phyloP scores from a whole-genome alignment of 331 rosid genomes.

The Malus hybrid region DNA sequence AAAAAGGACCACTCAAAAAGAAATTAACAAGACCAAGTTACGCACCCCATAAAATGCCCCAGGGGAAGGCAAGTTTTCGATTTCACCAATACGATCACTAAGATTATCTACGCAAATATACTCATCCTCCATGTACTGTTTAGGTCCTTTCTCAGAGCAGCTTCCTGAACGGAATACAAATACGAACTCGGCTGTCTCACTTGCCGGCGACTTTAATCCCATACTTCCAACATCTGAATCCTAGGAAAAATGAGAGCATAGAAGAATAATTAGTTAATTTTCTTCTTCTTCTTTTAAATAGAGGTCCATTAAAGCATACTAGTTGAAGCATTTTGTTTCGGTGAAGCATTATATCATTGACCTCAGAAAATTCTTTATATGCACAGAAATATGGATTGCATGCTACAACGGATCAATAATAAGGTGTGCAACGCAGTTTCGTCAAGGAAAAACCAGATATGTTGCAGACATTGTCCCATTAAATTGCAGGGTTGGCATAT shows the following conservation, averaged over 20 bases:
- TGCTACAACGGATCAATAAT: background rate
- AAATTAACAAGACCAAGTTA: conserved; percentile 1
- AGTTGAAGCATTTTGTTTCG: background rate
- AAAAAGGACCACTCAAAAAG: background rate
- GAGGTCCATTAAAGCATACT: background rate
- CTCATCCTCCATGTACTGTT: conserved; percentile 34
- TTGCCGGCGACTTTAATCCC: conserved; percentile 16
- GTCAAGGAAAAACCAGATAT: no score
- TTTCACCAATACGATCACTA: conserved; percentile 15
- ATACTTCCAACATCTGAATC: conserved; percentile 21
- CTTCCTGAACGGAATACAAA: conserved; percentile 34
- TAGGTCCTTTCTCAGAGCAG: conserved; percentile 33
- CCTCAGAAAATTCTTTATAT: background rate
- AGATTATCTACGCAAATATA: conserved; percentile 30
- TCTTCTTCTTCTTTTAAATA: background rate
- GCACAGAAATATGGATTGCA: background rate
- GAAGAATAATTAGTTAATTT: conserved; percentile 1
- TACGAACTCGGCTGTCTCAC: conserved; percentile 6
- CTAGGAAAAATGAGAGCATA: conserved; percentile 17
- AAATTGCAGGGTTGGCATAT: no score
- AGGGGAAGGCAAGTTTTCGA: conserved; percentile 17
- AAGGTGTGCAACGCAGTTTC: no score
- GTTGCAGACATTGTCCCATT: no score
- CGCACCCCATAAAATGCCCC: conserved; percentile 41
- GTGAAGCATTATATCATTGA: background rate